These are phyloP conservation scores for Penicillium ucsense DNA, from an alignment of 495 filamentous ascomycete species.

Conservation along the genomic window DNA sequence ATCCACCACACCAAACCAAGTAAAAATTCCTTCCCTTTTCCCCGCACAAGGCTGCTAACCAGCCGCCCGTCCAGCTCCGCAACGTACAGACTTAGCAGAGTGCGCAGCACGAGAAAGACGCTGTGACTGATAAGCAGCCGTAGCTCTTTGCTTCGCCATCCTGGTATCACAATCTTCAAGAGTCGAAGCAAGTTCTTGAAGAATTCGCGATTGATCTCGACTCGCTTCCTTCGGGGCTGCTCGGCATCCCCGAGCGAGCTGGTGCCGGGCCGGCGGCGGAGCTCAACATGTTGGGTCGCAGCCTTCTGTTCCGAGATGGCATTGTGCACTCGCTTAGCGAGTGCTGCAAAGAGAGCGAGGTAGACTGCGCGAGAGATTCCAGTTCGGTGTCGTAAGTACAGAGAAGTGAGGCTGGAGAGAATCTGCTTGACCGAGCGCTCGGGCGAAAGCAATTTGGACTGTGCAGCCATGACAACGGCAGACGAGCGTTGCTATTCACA, in stretches of 20 bases:
- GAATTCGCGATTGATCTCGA: slow-evolving; percentile 92
- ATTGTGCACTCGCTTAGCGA: slow-evolving; percentile 83
- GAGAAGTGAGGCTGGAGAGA: slow-evolving; percentile 59
- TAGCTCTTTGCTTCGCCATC: slow-evolving; percentile 81
- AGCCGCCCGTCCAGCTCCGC: slow-evolving; percentile 90
- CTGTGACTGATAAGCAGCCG: slow-evolving; percentile 78
- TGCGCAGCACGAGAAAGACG: slow-evolving; percentile 77
- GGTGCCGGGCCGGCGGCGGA: slow-evolving; percentile 46
- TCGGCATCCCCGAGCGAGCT: slow-evolving; percentile 39
- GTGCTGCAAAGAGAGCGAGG: slow-evolving; percentile 79
- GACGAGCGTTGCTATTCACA: slow-evolving; percentile 1
- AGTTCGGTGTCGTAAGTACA: slow-evolving; percentile 80
- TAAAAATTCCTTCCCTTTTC: slow-evolving; percentile 85
- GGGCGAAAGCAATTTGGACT: slow-evolving; percentile 65
- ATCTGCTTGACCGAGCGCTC: slow-evolving; percentile 66
- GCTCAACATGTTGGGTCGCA: slow-evolving; percentile 64
- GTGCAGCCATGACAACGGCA: slow-evolving; percentile 54
- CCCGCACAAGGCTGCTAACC: slow-evolving; percentile 83
- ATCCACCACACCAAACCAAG: slow-evolving; percentile 95
- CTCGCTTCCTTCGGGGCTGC: slow-evolving; percentile 59
- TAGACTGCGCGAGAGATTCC: slow-evolving; percentile 86
- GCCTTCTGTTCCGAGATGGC: slow-evolving; percentile 89
- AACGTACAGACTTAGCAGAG: slow-evolving; percentile 87
- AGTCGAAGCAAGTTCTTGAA: slow-evolving; percentile 74
- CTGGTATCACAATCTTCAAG: slow-evolving; percentile 79